Evolutionary conservation across 73 alveolate genomes (phyloP).

Genomic region (Paramecium bursaria): DNA sequence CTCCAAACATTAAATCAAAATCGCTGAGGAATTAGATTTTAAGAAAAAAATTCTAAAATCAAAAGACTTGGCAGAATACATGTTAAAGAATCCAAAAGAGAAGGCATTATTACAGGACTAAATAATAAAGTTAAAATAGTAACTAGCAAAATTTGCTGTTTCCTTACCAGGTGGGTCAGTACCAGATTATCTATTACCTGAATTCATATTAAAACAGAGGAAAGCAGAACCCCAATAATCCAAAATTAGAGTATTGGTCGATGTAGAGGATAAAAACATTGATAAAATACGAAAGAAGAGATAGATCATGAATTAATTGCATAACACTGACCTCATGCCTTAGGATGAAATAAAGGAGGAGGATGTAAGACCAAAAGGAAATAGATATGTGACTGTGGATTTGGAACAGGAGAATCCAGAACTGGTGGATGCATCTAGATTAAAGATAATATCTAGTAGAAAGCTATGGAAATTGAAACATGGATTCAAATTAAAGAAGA

Average conservation of each 20-base stretch:
- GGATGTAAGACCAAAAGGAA: conserved; percentile 8
- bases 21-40: conserved; percentile 62
- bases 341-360: conserved; percentile 24
- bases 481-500: conserved; percentile 66
- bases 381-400: conserved; percentile 43
- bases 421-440: conserved; percentile 58
- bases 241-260: background rate
- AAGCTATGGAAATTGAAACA: conserved; percentile 66
- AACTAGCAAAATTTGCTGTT: conserved; percentile 20
- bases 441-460: conserved; percentile 53
- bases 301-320: background rate
- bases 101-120: conserved; percentile 56
- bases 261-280: conserved; percentile 2
- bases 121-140: conserved; percentile 35
- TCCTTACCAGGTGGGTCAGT: conserved; percentile 61
- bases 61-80: conserved; percentile 62
- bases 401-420: conserved; percentile 64
- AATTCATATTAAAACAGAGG: conserved; percentile 38
- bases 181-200: conserved; percentile 67
- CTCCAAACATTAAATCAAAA: conserved; percentile 57
- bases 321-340: conserved; percentile 21
- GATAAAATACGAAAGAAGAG: conserved; percentile 44
- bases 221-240: conserved; percentile 15
- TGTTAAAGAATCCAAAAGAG: conserved; percentile 48
- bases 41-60: conserved; percentile 65